Conservation (phyloP, 208 protist species). For the Trichomonas tenax region DNA sequence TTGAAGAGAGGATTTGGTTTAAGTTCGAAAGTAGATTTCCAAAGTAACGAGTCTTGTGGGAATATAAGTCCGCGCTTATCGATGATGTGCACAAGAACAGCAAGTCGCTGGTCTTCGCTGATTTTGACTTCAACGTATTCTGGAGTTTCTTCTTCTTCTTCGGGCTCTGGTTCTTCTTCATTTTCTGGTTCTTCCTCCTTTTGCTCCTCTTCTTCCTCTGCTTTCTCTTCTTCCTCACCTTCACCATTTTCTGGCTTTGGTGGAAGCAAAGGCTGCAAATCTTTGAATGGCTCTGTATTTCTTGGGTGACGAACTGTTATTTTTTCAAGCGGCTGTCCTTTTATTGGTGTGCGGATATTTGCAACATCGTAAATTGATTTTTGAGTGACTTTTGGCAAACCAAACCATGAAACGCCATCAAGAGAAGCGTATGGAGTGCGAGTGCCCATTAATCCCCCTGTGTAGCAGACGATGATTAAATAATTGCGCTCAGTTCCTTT, state of each 20-base stretch:
- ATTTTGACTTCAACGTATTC: background rate
- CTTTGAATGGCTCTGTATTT: background rate
- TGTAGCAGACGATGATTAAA: background rate
- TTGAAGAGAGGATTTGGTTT: background rate
- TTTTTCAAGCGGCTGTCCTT: background rate
- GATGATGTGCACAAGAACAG: background rate
- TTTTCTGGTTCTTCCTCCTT: background rate
- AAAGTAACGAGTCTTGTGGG: background rate
- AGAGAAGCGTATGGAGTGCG: background rate
- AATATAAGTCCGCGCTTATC: background rate
- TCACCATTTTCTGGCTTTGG: background rate
- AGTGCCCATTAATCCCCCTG: background rate
- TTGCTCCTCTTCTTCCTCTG: background rate
- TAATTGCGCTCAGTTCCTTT: background rate
- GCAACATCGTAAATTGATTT: background rate
- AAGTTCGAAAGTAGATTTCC: background rate
- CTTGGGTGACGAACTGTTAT: background rate
- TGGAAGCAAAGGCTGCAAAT: background rate
- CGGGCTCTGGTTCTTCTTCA: background rate
- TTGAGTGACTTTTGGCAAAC: background rate
- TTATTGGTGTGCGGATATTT: background rate
- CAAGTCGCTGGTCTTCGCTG: background rate
- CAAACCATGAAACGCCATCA: conserved; percentile 9
- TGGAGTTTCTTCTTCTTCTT: background rate
- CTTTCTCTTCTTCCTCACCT: background rate